Evolutionary conservation across 805 yeast species (phyloP), one percentile per base, ranked within the genome.

Genomic region (Myxozyma mucilagina): DNA sequence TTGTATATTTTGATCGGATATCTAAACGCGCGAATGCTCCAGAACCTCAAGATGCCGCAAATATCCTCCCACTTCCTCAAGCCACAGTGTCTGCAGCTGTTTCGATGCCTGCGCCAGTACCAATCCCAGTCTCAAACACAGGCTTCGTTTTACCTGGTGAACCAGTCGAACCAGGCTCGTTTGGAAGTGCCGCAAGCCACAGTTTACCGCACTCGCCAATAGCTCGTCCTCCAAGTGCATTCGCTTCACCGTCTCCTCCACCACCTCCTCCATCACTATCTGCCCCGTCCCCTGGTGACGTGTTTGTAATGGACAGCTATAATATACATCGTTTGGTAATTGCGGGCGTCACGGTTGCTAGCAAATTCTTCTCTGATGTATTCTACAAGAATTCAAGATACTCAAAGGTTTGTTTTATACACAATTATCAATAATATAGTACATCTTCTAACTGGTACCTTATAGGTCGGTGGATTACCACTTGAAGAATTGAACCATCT

Each of bases 301-400:
- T 90, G 61, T 92, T 94, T 73, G 96, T 93, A 9, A 90, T 94
- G 92, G 98, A 94, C 75, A 87, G 96, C 60, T 93, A 88, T 75
- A 94, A 94, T 73, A 91, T 94, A 64, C 99, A 94, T 75, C 81
- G 99, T 64, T 80, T 94, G 66, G 89, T 94, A 53, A 93, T 94
- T 51, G 88, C 96, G 11, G 98, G 97, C 4, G 87, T 94, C 62
- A 93, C 99, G 0, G 97, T 94, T 31, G 90, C 96, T 32, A 88
- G 96, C 42, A 94, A 94, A 77, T 93, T 93, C 74, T 92, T 92
- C 74, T 86, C 93, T 69, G 98, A 93, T 75, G 90, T 92, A 52
- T 93, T 92, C 71, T 93, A 93, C 79, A 93, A 93, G 72, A 93
- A 93, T 73, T 85, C 94, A 57, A 82, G 98, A 65, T 93, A 93